Evolutionary conservation across 2,329 filamentous ascomycete genomes (phyloP), one percentile per base, ranked within the genome.

Genomic region (Diplocarpon mali): DNA sequence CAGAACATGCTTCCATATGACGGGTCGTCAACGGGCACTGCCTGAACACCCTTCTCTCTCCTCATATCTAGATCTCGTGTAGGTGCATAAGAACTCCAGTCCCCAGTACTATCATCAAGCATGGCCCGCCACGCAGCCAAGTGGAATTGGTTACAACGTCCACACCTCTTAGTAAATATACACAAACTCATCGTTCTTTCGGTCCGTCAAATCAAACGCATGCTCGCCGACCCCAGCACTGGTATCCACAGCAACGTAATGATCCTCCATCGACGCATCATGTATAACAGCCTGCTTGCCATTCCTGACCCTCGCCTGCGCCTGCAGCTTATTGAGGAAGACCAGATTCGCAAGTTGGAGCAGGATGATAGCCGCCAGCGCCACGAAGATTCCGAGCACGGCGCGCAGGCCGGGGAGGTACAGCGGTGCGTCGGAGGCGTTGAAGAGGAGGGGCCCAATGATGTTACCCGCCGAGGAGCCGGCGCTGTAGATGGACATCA

Each of bases 131-230:
- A 3, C 4, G 30, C 20, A 9, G 11, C 30, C 30, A 14, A 14
- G 30, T 5, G 3, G 30, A 3, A 12, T 12, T 32, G 10, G 4
- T 32, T 32, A 12, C 9, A 10, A 32, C 4, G 3, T 2, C 13
- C 15, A 41, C 14, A 20, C 6, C 7, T 7, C 15, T 46, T 12
- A 77, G 53, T 78, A 78, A 38, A 78, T 69, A 60, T 76, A 81
- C 13, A 80, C 69, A 62, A 83, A 83, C 55, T 83, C 78, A 46
- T 84, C 77, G 53, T 83, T 84, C 64, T 78, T 65, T 15, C 71
- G 62, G 59, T 84, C 80, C 1, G 79, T 81, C 52, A 81, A 53
- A 61, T 84, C 80, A 51, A 73, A 72, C 0, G 70, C 72, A 38
- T 72, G 68, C 13, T 71, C 66, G 5, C 73, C 73, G 15, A 73